Evolutionary conservation across 2,329 filamentous ascomycete genomes (phyloP).

Genomic region (Pseudogymnoascus sp.): DNA sequence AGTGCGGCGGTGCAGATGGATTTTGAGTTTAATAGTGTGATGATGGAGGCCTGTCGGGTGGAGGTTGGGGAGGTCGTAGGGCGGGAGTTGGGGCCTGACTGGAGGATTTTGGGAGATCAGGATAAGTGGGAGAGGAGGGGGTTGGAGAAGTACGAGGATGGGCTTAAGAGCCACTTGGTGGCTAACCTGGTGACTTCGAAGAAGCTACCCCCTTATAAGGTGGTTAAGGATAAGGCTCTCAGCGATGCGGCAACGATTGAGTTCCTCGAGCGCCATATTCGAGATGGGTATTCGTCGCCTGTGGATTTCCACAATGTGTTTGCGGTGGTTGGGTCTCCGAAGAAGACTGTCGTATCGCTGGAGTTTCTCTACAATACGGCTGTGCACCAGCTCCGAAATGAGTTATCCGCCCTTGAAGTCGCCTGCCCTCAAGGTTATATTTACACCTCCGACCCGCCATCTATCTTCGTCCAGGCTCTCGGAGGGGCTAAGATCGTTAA

Average conservation of each 20-base stretch:
- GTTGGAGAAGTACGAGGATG: slow-evolving; percentile 21
- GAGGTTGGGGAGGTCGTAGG: slow-evolving; percentile 15
- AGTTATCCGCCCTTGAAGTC: slow-evolving; percentile 25
- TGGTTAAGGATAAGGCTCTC: slow-evolving; percentile 8
- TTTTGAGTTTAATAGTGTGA: slow-evolving; percentile 24
- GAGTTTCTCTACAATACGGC: slow-evolving; percentile 25
- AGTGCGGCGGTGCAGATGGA: slow-evolving; percentile 26
- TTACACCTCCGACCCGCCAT: slow-evolving; percentile 26
- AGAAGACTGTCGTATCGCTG: slow-evolving; percentile 19
- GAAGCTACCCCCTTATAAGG: slow-evolving; percentile 16
- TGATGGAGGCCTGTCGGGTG: slow-evolving; percentile 23
- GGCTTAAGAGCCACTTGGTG: slow-evolving; percentile 22
- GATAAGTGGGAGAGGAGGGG: slow-evolving; percentile 20
- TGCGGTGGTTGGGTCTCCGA: not conserved
- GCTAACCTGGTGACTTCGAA: slow-evolving; percentile 18
- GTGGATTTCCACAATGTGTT: not conserved
- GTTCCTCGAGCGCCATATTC: slow-evolving; percentile 16
- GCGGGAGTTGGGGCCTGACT: slow-evolving; percentile 15
- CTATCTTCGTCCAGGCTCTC: slow-evolving; percentile 25
- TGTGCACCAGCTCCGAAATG: slow-evolving; percentile 23
- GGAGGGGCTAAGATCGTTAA: slow-evolving; percentile 20
- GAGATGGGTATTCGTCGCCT: not conserved
- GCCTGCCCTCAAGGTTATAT: slow-evolving; percentile 25
- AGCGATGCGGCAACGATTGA: slow-evolving; percentile 8
- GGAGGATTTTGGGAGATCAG: slow-evolving; percentile 15